phyloP scores from a whole-genome alignment of 495 filamentous ascomycete genomes.

The Delitschia confertaspora region DNA sequence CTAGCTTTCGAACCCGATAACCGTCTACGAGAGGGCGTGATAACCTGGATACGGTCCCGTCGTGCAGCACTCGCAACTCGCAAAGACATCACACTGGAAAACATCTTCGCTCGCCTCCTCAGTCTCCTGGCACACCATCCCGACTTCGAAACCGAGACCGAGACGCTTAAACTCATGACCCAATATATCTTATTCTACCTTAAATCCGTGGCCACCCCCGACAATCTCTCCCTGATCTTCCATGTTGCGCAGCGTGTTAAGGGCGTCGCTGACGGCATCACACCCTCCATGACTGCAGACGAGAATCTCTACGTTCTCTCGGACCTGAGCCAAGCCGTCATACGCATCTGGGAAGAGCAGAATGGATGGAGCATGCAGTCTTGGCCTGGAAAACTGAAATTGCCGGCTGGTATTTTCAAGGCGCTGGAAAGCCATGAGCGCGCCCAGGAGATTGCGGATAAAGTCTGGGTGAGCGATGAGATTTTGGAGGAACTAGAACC shows the following conservation, averaged over 20 bases:
- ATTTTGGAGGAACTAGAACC: conserved; percentile 68
- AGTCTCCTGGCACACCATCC: conserved; percentile 91
- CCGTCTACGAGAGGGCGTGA: conserved; percentile 58
- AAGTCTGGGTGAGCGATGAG: conserved; percentile 72
- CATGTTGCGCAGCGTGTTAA: conserved; percentile 91
- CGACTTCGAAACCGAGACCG: conserved; percentile 63
- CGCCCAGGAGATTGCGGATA: conserved; percentile 75
- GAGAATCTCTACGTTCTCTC: conserved; percentile 77
- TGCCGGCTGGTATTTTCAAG: conserved; percentile 70
- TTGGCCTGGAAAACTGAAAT: conserved; percentile 68
- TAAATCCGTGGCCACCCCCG: conserved; percentile 67
- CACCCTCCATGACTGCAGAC: conserved; percentile 32
- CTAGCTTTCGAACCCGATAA: conserved; percentile 77
- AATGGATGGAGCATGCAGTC: conserved; percentile 71
- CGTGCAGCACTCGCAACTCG: conserved; percentile 42
- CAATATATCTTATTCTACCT: conserved; percentile 88
- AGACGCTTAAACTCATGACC: conserved; percentile 68
- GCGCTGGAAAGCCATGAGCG: conserved; percentile 64
- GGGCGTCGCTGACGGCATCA: conserved; percentile 72
- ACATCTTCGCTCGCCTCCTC: conserved; percentile 73
- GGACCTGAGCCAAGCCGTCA: conserved; percentile 75
- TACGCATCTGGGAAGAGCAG: conserved; percentile 72
- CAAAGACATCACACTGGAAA: conserved; percentile 61
- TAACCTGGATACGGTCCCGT: conserved; percentile 84
- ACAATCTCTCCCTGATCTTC: conserved; percentile 81